Base-by-base conservation (phyloP, 2,329 filamentous ascomycete genomes). In the Coleophoma eucalyptorum region DNA sequence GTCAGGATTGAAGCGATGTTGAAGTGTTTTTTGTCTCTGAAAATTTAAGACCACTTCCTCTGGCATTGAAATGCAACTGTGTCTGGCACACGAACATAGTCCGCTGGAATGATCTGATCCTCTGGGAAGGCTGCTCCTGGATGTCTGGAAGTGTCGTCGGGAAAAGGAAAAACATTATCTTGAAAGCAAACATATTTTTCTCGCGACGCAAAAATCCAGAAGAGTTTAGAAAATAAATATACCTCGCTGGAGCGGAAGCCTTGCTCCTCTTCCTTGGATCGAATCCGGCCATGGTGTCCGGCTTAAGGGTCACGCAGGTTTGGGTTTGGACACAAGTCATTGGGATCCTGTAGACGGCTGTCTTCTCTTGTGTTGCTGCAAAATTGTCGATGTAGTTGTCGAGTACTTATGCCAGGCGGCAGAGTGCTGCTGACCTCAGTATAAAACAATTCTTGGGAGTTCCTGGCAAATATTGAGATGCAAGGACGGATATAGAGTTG, bases 261-360 rank as follows among this genome's bases (percentile, higher is more conserved):
- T 62, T 62, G 54, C 59, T 61, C 58, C 63, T 52, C 43, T 59
- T 59, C 45, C 54, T 50, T 52, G 56, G 54, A 43, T 55, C 55
- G 61, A 60, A 65, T 57, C 57, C 60, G 53, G 62, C 49, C 62
- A 65, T 65, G 58, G 57, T 58, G 53, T 63, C 63, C 61, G 58
- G 59, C 50, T 58, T 56, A 55, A 59, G 54, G 55, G 52, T 60
- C 42, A 59, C 56, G 54, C 57, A 50, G 53, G 58, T 53, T 46
- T 60, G 57, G 34, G 62, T 64, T 58, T 63, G 57, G 53, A 62
- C 58, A 58, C 59, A 62, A 61, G 53, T 65, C 63, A 65, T 66
- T 60, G 54, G 26, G 58, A 47, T 44, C 42, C 42, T 44, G 26
- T 12, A 31, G 46, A 41, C 26, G 26, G 26, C 3, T 31, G 20